Base-by-base conservation (phyloP, 1,139 yeast genomes). In the Chernovozyma sophiae-reginae region DNA sequence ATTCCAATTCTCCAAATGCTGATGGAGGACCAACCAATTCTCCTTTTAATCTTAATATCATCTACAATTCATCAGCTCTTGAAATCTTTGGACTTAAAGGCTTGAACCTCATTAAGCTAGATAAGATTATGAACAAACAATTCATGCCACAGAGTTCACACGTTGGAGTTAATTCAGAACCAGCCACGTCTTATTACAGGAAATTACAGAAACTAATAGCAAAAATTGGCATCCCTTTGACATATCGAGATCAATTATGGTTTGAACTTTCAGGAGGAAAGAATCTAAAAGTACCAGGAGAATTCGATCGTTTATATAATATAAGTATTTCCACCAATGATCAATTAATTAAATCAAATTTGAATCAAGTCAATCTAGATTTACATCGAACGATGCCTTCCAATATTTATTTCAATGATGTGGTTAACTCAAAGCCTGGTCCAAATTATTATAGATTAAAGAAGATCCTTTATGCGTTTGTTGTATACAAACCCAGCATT, bases 381-480 rank as follows among this genome's bases (percentile, higher is more conserved):
- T 52, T 77, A 25, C 72, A 72, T 42, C 59, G 84, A 22, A 78
- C 84, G 0, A 66, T 78, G 62, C 80, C 81, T 1, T 61, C 69
- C 34, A 78, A 78, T 44, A 70, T 72, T 11, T 75, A 72, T 49
- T 78, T 78, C 56, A 59, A 60, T 42, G 57, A 63, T 40, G 40
- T 56, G 30, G 40, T 53, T 7, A 60, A 61, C 27, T 61, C 68
- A 5, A 72, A 72, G 30, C 72, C 76, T 10, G 82, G 83, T 0
- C 79, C 81, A 0, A 79, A 79, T 17, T 69, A 70, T 30, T 61
- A 57, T 34, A 73, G 72, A 40, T 52, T 78, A 26, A 62, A 74
- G 32, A 58, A 75, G 12, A 70, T 78, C 2, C 56, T 78, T 31
- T 65, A 72, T 33, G 81, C 82, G 0, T 77, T 72, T 48, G 70